A percentile compares a stretch with the other conserved stretches of the same genome.
Evolutionary conservation across 2,329 filamentous ascomycete genomes (phyloP).

Genomic region (Cercospora sp.): DNA sequence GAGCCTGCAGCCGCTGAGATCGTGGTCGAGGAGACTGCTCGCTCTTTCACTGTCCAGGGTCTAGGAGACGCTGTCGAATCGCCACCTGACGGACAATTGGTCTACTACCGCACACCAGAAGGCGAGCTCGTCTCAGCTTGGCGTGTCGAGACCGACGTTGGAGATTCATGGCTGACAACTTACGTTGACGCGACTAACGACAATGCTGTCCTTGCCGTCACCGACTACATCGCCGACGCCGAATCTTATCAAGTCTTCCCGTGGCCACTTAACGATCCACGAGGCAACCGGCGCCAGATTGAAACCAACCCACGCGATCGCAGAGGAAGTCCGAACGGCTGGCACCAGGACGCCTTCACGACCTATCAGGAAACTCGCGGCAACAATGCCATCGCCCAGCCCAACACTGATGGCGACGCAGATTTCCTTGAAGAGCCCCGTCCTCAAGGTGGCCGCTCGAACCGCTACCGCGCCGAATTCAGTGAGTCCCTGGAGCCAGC

Average conservation of each 20-base stretch:
- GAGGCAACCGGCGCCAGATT: conserved; percentile 48
- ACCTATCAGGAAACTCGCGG: conserved; percentile 57
- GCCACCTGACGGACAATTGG: conserved; percentile 57
- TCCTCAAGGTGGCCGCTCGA: conserved; percentile 45
- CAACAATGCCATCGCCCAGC: conserved; percentile 61
- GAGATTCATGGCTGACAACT: conserved; percentile 59
- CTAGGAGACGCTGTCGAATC: conserved; percentile 49
- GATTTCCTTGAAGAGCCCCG: conserved; percentile 54
- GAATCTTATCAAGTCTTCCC: conserved; percentile 56
- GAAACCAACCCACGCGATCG: conserved; percentile 53
- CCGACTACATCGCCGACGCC: conserved; percentile 59
- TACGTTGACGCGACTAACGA: conserved; percentile 56
- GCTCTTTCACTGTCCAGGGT: conserved; percentile 49
- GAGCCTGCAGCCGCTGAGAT: conserved; percentile 42
- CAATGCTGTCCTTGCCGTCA: conserved; percentile 53
- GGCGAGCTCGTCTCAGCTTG: conserved; percentile 54
- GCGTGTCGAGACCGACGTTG: conserved; percentile 60
- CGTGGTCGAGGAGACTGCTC: conserved; percentile 35
- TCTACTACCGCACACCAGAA: conserved; percentile 55
- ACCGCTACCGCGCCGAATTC: conserved; percentile 42
- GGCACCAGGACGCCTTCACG: conserved; percentile 51
- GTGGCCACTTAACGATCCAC: conserved; percentile 58
- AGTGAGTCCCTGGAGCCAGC: conserved; percentile 18
- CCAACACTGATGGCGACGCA: conserved; percentile 50
- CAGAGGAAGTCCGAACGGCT: conserved; percentile 54